Conservation (phyloP, 2,329 filamentous ascomycete genomes). For the Colletotrichum melonis region DNA sequence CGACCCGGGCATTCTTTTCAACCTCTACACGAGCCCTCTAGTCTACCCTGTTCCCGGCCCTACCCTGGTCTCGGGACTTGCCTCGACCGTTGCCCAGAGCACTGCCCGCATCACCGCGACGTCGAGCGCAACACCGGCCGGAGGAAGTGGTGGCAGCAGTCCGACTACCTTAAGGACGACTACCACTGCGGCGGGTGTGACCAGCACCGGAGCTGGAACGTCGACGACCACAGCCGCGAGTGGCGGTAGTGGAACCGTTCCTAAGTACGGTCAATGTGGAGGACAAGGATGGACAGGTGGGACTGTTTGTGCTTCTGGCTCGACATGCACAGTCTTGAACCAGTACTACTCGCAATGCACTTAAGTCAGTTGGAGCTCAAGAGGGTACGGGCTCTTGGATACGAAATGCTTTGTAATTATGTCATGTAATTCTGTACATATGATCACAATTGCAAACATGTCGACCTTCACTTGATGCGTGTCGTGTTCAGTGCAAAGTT, state of each 20-base stretch:
- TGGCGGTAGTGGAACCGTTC: conserved; percentile 37
- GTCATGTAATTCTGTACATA: background rate
- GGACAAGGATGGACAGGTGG: conserved; percentile 49
- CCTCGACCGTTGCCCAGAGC: conserved; percentile 35
- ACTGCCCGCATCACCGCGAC: conserved; percentile 11
- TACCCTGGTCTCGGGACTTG: conserved; percentile 38
- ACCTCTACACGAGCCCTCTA: conserved; percentile 44
- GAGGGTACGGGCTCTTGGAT: too few relatives aligned
- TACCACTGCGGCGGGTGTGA: conserved; percentile 8
- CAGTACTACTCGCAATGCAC: conserved; percentile 55
- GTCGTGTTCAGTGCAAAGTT: too few relatives aligned
- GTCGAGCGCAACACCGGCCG: conserved; percentile 35
- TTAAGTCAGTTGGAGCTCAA: conserved; percentile 33
- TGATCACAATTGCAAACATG: too few relatives aligned
- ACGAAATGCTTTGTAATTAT: too few relatives aligned
- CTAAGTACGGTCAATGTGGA: conserved; percentile 51
- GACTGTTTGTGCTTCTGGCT: conserved; percentile 47
- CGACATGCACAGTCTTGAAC: conserved; percentile 51
- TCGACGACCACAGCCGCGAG: conserved; percentile 22
- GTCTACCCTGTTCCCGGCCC: conserved; percentile 48
- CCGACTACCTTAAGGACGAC: conserved; percentile 28
- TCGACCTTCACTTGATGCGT: background rate
- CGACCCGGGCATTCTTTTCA: conserved; percentile 50
- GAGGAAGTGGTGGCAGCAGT: conserved; percentile 15
- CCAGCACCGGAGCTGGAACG: conserved; percentile 13